These are phyloP conservation scores for Sporothrix humicola DNA, from an alignment of 2,329 filamentous ascomycete genomes.

Conservation along the genomic window DNA sequence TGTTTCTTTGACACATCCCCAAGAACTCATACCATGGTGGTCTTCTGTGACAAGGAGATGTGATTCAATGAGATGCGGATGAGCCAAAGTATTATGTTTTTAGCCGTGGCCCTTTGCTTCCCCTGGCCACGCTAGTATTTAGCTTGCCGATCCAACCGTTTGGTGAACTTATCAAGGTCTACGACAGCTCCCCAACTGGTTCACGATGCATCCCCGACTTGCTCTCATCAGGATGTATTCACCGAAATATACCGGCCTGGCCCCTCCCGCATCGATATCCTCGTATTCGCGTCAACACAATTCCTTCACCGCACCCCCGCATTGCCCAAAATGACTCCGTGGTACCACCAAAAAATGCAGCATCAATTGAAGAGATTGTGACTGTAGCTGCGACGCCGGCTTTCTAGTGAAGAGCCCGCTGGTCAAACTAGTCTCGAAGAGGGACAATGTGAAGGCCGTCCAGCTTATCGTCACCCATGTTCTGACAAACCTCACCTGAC, in stretches of 20 bases:
- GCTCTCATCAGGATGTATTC: too few species aligned
- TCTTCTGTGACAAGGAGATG: neutral
- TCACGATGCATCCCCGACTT: too few species aligned
- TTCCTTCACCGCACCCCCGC: too few species aligned
- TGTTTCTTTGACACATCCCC: neutral
- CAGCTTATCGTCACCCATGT: conserved; percentile 3
- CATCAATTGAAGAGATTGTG: neutral
- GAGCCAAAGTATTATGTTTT: too few species aligned
- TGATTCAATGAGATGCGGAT: too few species aligned
- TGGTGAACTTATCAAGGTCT: too few species aligned
- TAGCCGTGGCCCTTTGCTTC: too few species aligned
- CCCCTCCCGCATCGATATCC: too few species aligned
- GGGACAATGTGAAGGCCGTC: neutral
- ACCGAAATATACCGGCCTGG: neutral
- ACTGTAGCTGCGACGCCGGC: neutral
- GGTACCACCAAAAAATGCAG: neutral
- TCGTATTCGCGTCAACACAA: too few species aligned
- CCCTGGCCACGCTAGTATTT: too few species aligned
- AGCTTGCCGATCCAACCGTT: too few species aligned
- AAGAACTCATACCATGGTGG: neutral
- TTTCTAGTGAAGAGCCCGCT: neutral
- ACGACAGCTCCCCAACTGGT: too few species aligned
- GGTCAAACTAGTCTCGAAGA: neutral
- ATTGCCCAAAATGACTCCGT: neutral
- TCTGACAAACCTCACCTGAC: neutral